phyloP scores from a whole-genome alignment of 2,329 filamentous ascomycete species.

The Trichophyton mentagrophytes region DNA sequence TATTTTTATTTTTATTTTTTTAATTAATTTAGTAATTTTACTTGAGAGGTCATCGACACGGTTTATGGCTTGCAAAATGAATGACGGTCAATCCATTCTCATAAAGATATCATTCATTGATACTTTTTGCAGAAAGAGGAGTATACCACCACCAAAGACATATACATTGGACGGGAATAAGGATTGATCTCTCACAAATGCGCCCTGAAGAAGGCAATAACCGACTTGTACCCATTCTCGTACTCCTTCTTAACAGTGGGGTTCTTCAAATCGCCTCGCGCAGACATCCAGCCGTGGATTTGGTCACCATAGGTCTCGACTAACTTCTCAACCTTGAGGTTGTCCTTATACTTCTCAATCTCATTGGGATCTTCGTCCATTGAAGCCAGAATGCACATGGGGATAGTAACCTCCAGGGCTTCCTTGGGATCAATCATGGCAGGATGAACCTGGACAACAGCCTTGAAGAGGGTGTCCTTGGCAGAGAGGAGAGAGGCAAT shows the following conservation, averaged over 20 bases:
- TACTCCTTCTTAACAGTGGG: conserved; percentile 21
- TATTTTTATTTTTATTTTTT: not conserved
- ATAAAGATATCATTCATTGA: not conserved
- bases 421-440: conserved; percentile 45
- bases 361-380: conserved; percentile 41
- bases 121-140: not conserved
- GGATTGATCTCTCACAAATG: conserved; percentile 16
- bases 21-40: no score
- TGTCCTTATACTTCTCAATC: conserved; percentile 20
- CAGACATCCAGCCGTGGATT: conserved; percentile 27
- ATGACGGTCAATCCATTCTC: not conserved
- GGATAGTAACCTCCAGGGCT: conserved; percentile 40
- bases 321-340: conserved; percentile 18
- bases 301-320: conserved; percentile 24
- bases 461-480: conserved; percentile 40
- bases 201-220: conserved; percentile 20
- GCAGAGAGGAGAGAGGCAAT: conserved; percentile 40
- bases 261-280: conserved; percentile 19
- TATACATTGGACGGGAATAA: not conserved
- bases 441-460: conserved; percentile 40
- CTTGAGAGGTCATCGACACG: not conserved
- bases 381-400: conserved; percentile 41
- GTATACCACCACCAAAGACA: not conserved
- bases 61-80: not conserved
- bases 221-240: conserved; percentile 22